These are phyloP conservation scores for Leptoxyphium fumago DNA, from an alignment of 2,329 filamentous ascomycete genomes.

Conservation along the genomic window DNA sequence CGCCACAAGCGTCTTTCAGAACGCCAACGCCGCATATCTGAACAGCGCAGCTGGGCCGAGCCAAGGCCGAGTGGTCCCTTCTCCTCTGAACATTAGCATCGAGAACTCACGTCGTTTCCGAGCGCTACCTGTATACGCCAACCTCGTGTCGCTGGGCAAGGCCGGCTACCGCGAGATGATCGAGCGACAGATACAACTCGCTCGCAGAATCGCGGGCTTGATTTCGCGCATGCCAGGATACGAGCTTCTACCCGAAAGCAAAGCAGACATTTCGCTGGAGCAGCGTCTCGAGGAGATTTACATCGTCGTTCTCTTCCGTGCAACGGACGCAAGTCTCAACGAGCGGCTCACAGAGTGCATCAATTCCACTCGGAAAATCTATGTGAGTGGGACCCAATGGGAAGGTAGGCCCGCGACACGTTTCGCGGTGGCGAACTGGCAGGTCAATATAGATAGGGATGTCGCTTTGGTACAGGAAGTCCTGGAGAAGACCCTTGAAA, in stretches of 20 bases:
- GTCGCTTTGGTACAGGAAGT: slow-evolving; percentile 49
- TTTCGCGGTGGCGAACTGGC: slow-evolving; percentile 81
- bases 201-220: slow-evolving; percentile 50
- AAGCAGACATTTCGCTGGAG: slow-evolving; percentile 19
- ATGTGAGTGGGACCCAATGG: slow-evolving; percentile 73
- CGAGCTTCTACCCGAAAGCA: slow-evolving; percentile 44
- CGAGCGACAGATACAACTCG: slow-evolving; percentile 54
- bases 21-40: slow-evolving; percentile 77
- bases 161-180: slow-evolving; percentile 56
- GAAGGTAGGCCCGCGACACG: slow-evolving; percentile 56
- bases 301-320: slow-evolving; percentile 65
- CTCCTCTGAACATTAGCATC: slow-evolving; percentile 71
- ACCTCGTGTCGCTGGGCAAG: slow-evolving; percentile 58
- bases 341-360: slow-evolving; percentile 52
- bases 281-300: slow-evolving; percentile 40
- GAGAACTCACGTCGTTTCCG: slow-evolving; percentile 88
- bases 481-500: slow-evolving; percentile 27
- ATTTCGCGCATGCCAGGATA: slow-evolving; percentile 48
- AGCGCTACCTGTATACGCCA: slow-evolving; percentile 77
- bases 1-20: slow-evolving; percentile 55
- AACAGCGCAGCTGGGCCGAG: slow-evolving; percentile 18
- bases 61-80: slow-evolving; percentile 39
- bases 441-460: slow-evolving; percentile 54
- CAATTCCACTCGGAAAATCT: slow-evolving; percentile 60
- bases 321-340: slow-evolving; percentile 51